Evolutionary conservation across 1,139 yeast species (phyloP).

Genomic region (Kurtzmaniella natalensis): DNA sequence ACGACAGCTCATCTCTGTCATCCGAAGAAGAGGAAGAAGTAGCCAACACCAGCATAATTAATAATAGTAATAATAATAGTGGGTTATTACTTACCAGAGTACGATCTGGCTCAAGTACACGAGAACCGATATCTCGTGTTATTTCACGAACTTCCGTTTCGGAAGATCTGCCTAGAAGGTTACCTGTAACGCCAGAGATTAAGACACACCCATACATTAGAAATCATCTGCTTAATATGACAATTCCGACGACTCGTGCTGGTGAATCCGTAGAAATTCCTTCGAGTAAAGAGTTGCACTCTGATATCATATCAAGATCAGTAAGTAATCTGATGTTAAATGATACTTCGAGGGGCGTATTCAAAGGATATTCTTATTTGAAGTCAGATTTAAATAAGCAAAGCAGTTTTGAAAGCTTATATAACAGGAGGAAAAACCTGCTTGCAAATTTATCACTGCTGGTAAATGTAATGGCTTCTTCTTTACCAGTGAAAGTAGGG

Average conservation of each 20-base stretch:
- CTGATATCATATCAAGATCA: not conserved
- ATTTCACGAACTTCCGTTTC: not conserved
- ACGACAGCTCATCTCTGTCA: conserved; percentile 43
- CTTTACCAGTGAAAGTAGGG: conserved; percentile 2
- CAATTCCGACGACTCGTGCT: conserved; percentile 75
- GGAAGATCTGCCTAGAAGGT: conserved; percentile 2
- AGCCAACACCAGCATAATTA: conserved; percentile 1
- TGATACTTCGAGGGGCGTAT: conserved; percentile 18
- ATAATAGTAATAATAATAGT: conserved; percentile 2
- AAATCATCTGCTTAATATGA: conserved; percentile 72
- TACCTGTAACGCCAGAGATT: conserved; percentile 12
- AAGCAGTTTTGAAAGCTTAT: conserved; percentile 19
- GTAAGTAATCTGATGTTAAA: not conserved
- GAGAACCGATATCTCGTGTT: conserved; percentile 1
- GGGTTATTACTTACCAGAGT: conserved; percentile 6
- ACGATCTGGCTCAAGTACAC: conserved; percentile 1
- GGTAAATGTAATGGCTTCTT: not conserved
- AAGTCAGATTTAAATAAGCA: conserved; percentile 12
- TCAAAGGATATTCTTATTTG: conserved; percentile 26
- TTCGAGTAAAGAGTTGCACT: conserved; percentile 21
- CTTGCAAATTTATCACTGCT: not conserved
- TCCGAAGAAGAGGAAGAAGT: conserved; percentile 16
- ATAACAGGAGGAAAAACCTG: conserved; percentile 2
- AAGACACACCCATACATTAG: conserved; percentile 19
- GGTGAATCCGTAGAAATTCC: conserved; percentile 81